Evolutionary conservation across 495 filamentous ascomycete genomes (phyloP).

Genomic region (Penicillium steckii): DNA sequence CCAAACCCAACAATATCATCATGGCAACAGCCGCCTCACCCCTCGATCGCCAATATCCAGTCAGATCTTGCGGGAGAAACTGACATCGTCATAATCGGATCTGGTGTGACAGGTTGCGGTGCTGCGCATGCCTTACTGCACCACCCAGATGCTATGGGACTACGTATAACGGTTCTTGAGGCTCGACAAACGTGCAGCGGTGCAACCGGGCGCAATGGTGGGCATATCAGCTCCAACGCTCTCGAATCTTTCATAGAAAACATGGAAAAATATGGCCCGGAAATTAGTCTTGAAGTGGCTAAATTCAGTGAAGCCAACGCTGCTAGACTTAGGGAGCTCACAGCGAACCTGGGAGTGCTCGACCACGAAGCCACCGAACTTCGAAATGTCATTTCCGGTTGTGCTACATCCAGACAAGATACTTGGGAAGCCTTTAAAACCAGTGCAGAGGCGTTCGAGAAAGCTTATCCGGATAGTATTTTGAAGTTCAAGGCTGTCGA

Average conservation of each 20-base stretch:
- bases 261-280: neutral
- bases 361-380: neutral
- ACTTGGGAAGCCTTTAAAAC: neutral
- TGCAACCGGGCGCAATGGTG: conserved; percentile 1
- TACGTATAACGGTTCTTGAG: conserved; percentile 1
- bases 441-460: neutral
- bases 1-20: neutral
- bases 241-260: neutral
- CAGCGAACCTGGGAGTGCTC: neutral
- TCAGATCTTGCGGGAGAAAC: neutral
- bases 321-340: neutral
- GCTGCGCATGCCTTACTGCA: neutral
- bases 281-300: neutral
- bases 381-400: neutral
- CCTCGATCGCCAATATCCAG: neutral
- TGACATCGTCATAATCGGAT: neutral
- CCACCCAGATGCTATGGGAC: neutral
- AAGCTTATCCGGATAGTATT: neutral
- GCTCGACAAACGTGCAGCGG: conserved; percentile 1
- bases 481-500: neutral
- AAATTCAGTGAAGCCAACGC: neutral
- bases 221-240: neutral
- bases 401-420: neutral
- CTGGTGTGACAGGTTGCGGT: neutral
- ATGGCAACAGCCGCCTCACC: neutral